phyloP scores from a whole-genome alignment of 116 monocot species.

The Dioscorea cayenensis region DNA sequence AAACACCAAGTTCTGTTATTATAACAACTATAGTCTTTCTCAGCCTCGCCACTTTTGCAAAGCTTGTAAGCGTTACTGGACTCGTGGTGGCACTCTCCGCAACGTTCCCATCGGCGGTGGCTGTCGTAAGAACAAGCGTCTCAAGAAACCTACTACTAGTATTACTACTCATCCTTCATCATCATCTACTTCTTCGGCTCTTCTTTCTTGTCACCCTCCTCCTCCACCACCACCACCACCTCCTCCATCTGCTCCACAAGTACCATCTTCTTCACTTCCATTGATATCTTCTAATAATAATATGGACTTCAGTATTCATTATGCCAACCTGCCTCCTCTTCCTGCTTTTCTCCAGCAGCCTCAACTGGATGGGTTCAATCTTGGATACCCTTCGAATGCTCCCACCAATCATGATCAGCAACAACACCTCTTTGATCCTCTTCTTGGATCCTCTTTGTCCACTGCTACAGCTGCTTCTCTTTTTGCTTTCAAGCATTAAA shows the following conservation, averaged over 20 bases:
- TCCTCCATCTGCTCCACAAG: no score
- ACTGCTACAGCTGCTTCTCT: conserved; percentile 21
- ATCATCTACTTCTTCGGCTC: background rate
- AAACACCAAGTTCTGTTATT: conserved; percentile 81
- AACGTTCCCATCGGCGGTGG: conserved; percentile 92
- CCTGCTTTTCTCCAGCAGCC: conserved; percentile 11
- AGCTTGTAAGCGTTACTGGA: conserved; percentile 89
- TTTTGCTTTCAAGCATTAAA: conserved; percentile 11
- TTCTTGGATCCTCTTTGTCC: conserved; percentile 21
- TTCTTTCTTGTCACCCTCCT: background rate
- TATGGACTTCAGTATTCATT: background rate
- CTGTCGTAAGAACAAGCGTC: conserved; percentile 72
- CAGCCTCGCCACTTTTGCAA: conserved; percentile 89
- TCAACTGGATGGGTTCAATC: conserved; percentile 13
- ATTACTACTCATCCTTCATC: background rate
- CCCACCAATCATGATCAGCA: no score
- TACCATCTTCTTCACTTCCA: no score
- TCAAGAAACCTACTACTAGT: conserved; percentile 14
- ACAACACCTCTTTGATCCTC: background rate
- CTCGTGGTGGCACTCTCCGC: conserved; percentile 75
- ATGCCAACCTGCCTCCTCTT: background rate
- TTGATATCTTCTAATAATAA: background rate
- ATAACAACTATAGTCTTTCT: conserved; percentile 70
- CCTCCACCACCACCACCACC: background rate
- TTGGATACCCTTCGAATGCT: no score